Percentiles rank a stretch among this genome's conserved stretches.
phyloP scores from a whole-genome alignment of 352 stramenopile genomes.

The Globisporangium cystogenes region DNA sequence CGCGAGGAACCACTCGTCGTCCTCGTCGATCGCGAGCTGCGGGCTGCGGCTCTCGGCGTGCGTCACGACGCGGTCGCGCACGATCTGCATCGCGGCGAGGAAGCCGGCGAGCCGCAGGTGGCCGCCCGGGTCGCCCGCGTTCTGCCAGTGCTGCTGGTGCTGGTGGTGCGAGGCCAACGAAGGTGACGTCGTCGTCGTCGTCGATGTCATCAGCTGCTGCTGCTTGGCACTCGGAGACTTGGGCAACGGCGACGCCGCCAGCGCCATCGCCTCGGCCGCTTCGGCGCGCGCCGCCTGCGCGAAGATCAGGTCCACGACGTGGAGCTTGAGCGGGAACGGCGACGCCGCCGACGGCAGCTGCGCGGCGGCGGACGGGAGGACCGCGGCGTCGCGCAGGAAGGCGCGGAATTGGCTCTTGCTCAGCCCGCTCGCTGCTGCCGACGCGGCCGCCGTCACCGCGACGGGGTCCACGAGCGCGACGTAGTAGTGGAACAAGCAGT shows the following conservation, averaged over 20 bases:
- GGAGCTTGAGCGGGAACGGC: conserved; percentile 34
- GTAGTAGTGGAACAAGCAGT: conserved; percentile 68
- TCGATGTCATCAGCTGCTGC: conserved; percentile 6
- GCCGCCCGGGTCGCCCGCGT: not conserved
- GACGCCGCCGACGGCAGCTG: conserved; percentile 14
- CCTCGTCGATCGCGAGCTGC: conserved; percentile 43
- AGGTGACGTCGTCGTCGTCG: not conserved
- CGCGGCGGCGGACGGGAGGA: conserved; percentile 17
- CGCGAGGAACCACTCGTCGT: conserved; percentile 60
- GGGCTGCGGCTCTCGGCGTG: conserved; percentile 29
- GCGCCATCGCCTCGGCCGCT: conserved; percentile 18
- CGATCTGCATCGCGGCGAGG: conserved; percentile 49
- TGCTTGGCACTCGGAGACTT: conserved; percentile 7
- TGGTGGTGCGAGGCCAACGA: conserved; percentile 20
- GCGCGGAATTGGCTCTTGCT: conserved; percentile 66
- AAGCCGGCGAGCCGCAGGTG: conserved; percentile 39
- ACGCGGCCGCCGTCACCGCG: too few relatives aligned
- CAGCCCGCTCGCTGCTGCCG: conserved; percentile 28
- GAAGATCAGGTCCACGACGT: conserved; percentile 61
- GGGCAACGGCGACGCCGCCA: not conserved
- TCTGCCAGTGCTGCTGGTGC: conserved; percentile 3
- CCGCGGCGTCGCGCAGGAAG: conserved; percentile 41
- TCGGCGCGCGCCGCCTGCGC: conserved; percentile 37
- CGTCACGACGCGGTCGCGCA: conserved; percentile 43
- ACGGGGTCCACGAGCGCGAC: conserved; percentile 47